These are phyloP conservation scores for Clitocybe nebularis DNA, from an alignment of 1,284 basidiomycete genomes.

Conservation along the genomic window DNA sequence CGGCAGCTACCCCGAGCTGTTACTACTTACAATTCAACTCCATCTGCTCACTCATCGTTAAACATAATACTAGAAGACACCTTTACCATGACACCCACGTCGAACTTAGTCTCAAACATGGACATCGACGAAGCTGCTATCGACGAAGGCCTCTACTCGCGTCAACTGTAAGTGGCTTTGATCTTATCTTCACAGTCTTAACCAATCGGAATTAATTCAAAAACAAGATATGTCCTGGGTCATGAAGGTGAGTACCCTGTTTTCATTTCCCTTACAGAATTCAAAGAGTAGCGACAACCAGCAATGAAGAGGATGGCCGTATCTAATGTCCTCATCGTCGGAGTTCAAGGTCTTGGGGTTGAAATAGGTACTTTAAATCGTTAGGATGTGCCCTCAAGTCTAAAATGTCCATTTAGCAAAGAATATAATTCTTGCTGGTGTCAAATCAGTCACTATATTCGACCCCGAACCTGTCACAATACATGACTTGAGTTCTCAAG, in stretches of 20 bases:
- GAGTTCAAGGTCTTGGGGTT: conserved; percentile 90
- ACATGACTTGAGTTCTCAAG: conserved; percentile 92
- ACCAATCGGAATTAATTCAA: conserved; percentile 18
- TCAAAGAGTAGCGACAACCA: conserved; percentile 31
- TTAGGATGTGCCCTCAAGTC: neutral
- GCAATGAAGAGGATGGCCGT: conserved; percentile 99
- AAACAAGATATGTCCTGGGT: conserved; percentile 85
- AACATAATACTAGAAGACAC: conserved; percentile 6
- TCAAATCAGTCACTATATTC: conserved; percentile 96
- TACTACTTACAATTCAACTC: conserved; percentile 3
- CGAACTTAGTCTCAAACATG: conserved; percentile 58
- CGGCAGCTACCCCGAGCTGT: neutral
- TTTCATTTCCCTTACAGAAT: neutral
- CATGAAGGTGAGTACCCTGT: conserved; percentile 71
- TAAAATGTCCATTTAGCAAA: conserved; percentile 69
- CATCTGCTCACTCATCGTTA: conserved; percentile 13
- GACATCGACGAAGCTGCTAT: conserved; percentile 82
- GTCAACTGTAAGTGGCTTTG: conserved; percentile 75
- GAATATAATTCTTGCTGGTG: conserved; percentile 93
- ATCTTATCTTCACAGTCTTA: conserved; percentile 6
- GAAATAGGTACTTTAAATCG: conserved; percentile 76
- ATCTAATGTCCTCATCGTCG: conserved; percentile 94
- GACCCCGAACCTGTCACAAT: conserved; percentile 88
- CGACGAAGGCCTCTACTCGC: conserved; percentile 92
- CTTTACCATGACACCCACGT: conserved; percentile 45